Evolutionary conservation across 106 monocot genomes (phyloP).

Genomic region (Iris macrosiphon): DNA sequence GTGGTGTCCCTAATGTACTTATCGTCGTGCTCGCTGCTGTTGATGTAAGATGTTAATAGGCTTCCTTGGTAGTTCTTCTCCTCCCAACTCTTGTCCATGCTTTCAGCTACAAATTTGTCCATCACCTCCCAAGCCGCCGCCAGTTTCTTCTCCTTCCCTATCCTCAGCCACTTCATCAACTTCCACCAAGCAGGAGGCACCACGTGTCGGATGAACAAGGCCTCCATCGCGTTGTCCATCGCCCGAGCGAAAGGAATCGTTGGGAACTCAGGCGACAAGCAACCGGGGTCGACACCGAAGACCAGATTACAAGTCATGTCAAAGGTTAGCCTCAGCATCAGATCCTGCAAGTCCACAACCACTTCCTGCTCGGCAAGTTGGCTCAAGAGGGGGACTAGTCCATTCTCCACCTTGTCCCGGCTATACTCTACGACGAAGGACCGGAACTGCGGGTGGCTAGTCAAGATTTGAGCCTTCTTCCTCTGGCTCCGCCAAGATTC

Average conservation of each 20-base stretch:
- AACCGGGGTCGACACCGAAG: constrained; percentile 27
- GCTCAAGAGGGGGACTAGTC: constrained; percentile 23
- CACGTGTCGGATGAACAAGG: constrained; percentile 14
- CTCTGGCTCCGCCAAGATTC: constrained; percentile 31
- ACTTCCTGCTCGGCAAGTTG: not conserved
- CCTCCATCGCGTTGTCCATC: too few relatives aligned
- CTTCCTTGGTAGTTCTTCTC: not conserved
- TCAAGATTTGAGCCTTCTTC: constrained; percentile 14
- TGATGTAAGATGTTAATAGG: constrained; percentile 22
- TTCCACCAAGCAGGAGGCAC: constrained; percentile 33
- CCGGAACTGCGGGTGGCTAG: not conserved
- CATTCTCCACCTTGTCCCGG: constrained; percentile 26
- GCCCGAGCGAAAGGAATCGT: constrained; percentile 23
- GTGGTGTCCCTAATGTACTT: constrained; percentile 46
- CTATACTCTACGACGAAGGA: constrained; percentile 9
- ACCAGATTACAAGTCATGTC: constrained; percentile 22
- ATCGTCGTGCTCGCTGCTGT: not conserved
- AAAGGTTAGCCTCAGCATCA: constrained; percentile 38
- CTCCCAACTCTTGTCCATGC: not conserved
- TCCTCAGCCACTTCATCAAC: constrained; percentile 13
- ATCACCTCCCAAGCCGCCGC: too few relatives aligned
- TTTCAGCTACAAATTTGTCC: not conserved
- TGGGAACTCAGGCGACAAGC: constrained; percentile 21
- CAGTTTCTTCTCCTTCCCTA: constrained; percentile 30
- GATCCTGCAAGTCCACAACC: constrained; percentile 27